Conservation (phyloP, 75 land plant genomes). For the Azolla pinnata region DNA sequence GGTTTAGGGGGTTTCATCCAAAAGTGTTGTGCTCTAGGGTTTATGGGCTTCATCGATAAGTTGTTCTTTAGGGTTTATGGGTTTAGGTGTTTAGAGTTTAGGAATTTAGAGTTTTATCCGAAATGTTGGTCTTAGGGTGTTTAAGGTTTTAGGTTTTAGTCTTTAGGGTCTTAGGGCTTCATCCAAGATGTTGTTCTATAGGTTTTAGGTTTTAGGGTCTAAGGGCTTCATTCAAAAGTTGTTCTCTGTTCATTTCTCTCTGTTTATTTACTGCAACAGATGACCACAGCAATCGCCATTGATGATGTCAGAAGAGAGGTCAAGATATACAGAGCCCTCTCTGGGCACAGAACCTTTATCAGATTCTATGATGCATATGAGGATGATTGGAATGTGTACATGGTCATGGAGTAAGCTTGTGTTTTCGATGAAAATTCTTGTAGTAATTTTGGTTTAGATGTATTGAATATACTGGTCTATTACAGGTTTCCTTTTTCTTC, state of each 20-base stretch:
- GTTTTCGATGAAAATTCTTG: no score
- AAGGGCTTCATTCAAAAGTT: not conserved
- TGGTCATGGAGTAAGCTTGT: slow-evolving; percentile 67
- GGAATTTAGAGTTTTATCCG: no score
- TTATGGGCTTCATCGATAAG: slow-evolving; percentile 1
- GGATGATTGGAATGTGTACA: slow-evolving; percentile 49
- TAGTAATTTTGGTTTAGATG: no score
- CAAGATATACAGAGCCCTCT: slow-evolving; percentile 46
- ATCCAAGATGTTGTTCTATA: no score
- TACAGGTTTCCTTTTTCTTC: not conserved
- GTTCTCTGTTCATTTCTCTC: not conserved
- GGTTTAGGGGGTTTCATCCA: not conserved
- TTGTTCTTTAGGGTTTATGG: no score
- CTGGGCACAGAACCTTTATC: slow-evolving; percentile 46
- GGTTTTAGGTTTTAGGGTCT: no score
- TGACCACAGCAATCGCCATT: slow-evolving; percentile 60
- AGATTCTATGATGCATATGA: slow-evolving; percentile 57
- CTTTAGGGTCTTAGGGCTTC: no score
- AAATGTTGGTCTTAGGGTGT: no score
- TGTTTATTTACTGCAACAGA: slow-evolving; percentile 15
- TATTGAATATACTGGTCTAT: no score
- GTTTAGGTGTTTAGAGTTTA: no score
- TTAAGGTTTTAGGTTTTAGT: no score
- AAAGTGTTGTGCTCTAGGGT: not conserved
- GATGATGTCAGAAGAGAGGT: slow-evolving; percentile 51